phyloP scores from a whole-genome alignment of 176 grass and related monocot species.

The Avena eriantha region DNA sequence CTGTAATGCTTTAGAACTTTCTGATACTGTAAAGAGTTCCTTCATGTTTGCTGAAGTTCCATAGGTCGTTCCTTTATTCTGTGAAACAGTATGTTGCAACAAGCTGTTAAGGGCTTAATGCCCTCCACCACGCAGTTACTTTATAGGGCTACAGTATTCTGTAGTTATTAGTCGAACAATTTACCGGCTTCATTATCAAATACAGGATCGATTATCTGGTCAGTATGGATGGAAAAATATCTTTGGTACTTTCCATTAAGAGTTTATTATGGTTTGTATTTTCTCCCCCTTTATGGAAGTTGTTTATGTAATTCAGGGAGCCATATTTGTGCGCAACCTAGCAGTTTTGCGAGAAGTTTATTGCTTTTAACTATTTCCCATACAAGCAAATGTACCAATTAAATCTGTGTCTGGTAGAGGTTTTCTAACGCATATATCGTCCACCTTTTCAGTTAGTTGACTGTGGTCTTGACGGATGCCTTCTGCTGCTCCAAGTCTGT shows the following conservation, averaged over 20 bases:
- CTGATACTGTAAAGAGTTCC: not conserved
- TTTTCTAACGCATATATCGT: constrained; percentile 33
- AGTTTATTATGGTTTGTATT: not conserved
- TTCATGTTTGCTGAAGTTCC: not conserved
- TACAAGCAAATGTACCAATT: not conserved
- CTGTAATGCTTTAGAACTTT: not conserved
- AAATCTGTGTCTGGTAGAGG: not conserved
- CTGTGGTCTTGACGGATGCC: constrained; percentile 57
- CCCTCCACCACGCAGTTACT: not conserved
- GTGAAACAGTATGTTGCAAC: not conserved
- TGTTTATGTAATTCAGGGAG: not conserved
- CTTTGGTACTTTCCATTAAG: not conserved
- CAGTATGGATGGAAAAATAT: not conserved
- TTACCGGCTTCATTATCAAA: not conserved
- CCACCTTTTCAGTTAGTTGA: constrained; percentile 63
- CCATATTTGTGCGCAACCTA: not conserved
- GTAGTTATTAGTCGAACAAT: not conserved
- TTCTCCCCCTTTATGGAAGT: not conserved
- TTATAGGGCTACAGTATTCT: not conserved
- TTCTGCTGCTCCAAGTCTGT: constrained; percentile 65
- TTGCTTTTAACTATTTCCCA: constrained; percentile 4
- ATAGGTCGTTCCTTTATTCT: not conserved
- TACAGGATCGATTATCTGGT: not conserved
- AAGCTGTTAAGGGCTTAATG: not conserved
- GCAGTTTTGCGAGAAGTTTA: not conserved